These are phyloP conservation scores for Globisporangium apiculatum DNA, from an alignment of 352 stramenopile species.

Conservation along the genomic window DNA sequence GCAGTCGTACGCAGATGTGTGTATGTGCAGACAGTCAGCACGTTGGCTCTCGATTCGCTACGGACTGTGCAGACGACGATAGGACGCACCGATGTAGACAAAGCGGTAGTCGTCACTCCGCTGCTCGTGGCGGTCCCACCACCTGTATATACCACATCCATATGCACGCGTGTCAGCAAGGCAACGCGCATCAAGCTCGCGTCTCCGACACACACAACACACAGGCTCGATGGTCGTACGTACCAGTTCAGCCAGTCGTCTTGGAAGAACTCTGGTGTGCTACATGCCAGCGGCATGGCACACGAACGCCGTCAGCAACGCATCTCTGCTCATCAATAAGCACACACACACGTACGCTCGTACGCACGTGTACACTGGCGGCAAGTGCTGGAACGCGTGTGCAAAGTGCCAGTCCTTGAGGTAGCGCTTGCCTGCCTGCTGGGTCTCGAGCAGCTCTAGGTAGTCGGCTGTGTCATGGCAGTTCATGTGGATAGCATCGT, in stretches of 20 bases:
- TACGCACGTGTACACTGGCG: constrained; percentile 50
- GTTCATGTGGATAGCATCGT: too few species aligned
- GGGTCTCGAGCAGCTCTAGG: constrained; percentile 40
- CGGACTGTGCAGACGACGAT: too few species aligned
- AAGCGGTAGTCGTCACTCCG: constrained; percentile 92
- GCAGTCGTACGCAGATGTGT: too few species aligned
- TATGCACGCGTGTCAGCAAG: background rate
- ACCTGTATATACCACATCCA: constrained; percentile 33
- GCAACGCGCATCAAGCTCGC: background rate
- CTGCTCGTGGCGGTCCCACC: constrained; percentile 65
- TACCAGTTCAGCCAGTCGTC: constrained; percentile 93
- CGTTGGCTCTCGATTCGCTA: too few species aligned
- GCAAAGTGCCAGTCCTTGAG: constrained; percentile 87
- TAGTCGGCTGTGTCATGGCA: constrained; percentile 38
- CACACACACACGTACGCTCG: background rate
- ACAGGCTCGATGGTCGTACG: background rate
- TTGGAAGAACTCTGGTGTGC: constrained; percentile 79
- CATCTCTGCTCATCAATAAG: background rate
- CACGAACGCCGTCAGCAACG: background rate
- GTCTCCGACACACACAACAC: background rate
- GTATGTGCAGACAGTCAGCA: too few species aligned
- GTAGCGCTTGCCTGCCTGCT: constrained; percentile 48
- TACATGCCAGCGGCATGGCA: constrained; percentile 10
- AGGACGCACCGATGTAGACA: constrained; percentile 89
- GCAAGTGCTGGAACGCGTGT: constrained; percentile 32